phyloP scores from a whole-genome alignment of 441 rosid genomes.

The Populus hybrid region DNA sequence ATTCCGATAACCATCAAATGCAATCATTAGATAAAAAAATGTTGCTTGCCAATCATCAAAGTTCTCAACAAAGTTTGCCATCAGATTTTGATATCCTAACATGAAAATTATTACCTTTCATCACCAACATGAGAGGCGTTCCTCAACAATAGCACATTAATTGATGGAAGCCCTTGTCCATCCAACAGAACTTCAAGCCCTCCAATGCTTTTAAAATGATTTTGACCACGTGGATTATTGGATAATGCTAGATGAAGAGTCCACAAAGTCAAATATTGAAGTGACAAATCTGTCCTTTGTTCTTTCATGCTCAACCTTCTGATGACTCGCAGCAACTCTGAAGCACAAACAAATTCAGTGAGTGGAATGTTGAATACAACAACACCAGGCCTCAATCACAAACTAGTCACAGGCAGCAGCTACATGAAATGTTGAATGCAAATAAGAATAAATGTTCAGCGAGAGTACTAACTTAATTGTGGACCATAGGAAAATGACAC shows the following conservation, averaged over 20 bases:
- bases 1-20: neutral
- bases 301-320: slow-evolving; percentile 75
- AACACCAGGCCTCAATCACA: neutral
- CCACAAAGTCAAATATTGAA: slow-evolving; percentile 60
- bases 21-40: neutral
- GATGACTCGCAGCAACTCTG: slow-evolving; percentile 73
- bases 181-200: slow-evolving; percentile 85
- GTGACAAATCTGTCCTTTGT: slow-evolving; percentile 52
- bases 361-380: slow-evolving; percentile 3
- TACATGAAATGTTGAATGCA: neutral
- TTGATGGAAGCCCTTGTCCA: slow-evolving; percentile 67
- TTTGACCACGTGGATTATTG: slow-evolving; percentile 76
- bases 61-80: neutral
- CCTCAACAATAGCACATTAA: slow-evolving; percentile 34
- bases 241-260: slow-evolving; percentile 50
- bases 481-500: neutral
- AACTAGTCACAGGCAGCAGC: neutral
- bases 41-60: neutral
- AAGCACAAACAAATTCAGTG: slow-evolving; percentile 22
- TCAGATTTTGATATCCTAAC: neutral
- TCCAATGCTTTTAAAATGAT: slow-evolving; percentile 82
- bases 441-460: neutral
- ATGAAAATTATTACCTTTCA: slow-evolving; percentile 36
- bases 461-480: neutral
- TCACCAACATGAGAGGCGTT: slow-evolving; percentile 30